Evolutionary conservation across 2,329 filamentous ascomycete species (phyloP), one percentile per base, ranked within the genome.

Genomic region (Cryphonectria parasitica): DNA sequence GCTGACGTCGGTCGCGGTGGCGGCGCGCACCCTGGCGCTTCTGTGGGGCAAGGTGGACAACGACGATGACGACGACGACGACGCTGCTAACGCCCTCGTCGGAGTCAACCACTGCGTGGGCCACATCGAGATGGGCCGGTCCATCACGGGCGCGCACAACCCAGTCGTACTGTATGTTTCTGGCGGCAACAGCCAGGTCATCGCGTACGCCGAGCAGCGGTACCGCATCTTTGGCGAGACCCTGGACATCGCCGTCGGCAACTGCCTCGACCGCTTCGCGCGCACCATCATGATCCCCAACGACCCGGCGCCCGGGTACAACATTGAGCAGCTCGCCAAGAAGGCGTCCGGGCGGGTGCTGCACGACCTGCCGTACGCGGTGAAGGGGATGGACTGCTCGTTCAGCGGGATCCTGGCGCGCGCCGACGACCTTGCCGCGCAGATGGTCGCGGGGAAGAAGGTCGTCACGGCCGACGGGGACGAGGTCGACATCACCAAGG

Each of bases 161-260:
- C 96, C 96, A 0, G 95, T 98, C 49, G 96, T 99, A 64, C 85
- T 99, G 54, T 99, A 99, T 81, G 96, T 76, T 56, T 94, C 90
- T 31, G 96, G 96, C 73, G 96, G 96, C 71, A 80, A 82, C 72
- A 76, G 76, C 34, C 77, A 81, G 70, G 79, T 79, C 56, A 80
- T 82, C 71, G 78, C 80, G 17, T 80, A 81, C 74, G 94, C 94
- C 49, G 92, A 95, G 74, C 93, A 95, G 79, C 89, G 95, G 70
- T 99, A 99, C 83, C 92, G 96, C 70, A 99, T 99, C 79, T 99
- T 99, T 80, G 96, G 96, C 73, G 96, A 99, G 83, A 95, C 96
- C 1, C 90, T 99, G 66, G 96, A 99, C 79, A 98, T 98, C 74
- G 96, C 96, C 19, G 95, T 99, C 15, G 96, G 96, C 5, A 99